Evolutionary conservation across 2,329 filamentous ascomycete species (phyloP).

Genomic region (Xylaria sp.): DNA sequence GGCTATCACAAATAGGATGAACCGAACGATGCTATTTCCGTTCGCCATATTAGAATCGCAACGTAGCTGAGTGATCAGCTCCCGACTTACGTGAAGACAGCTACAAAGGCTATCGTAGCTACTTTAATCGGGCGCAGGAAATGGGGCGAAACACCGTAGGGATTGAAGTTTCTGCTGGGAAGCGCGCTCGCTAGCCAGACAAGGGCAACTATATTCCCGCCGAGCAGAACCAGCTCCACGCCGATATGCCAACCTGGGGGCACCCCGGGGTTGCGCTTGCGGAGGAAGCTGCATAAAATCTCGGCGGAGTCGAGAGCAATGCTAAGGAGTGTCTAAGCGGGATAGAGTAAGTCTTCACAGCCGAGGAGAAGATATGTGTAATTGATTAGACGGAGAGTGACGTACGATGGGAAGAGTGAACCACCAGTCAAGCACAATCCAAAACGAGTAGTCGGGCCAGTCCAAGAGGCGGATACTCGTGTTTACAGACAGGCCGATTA

Average conservation of each 20-base stretch:
- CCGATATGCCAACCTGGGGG: constrained; percentile 34
- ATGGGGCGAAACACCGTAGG: background rate
- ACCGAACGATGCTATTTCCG: constrained; percentile 18
- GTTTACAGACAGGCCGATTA: constrained; percentile 20
- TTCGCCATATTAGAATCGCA: constrained; percentile 6
- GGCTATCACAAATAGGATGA: constrained; percentile 30
- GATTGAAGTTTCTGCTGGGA: background rate
- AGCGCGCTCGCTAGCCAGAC: constrained; percentile 9
- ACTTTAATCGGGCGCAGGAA: background rate
- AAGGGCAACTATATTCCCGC: constrained; percentile 31
- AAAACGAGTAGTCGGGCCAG: background rate
- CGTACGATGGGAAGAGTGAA: constrained; percentile 25
- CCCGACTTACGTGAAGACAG: constrained; percentile 25
- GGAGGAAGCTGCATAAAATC: background rate
- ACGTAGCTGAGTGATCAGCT: background rate
- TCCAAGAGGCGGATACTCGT: constrained; percentile 3
- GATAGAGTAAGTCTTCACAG: constrained; percentile 7
- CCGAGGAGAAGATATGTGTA: background rate
- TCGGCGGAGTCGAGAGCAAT: constrained; percentile 19
- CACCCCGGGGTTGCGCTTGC: constrained; percentile 31
- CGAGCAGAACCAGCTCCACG: constrained; percentile 23
- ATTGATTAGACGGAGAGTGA: background rate
- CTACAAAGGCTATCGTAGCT: constrained; percentile 11
- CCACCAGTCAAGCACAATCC: constrained; percentile 14
- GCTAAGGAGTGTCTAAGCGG: constrained; percentile 19